Conservation (phyloP, 257 asterid genomes). For the Parsonsia alboflavescens region DNA sequence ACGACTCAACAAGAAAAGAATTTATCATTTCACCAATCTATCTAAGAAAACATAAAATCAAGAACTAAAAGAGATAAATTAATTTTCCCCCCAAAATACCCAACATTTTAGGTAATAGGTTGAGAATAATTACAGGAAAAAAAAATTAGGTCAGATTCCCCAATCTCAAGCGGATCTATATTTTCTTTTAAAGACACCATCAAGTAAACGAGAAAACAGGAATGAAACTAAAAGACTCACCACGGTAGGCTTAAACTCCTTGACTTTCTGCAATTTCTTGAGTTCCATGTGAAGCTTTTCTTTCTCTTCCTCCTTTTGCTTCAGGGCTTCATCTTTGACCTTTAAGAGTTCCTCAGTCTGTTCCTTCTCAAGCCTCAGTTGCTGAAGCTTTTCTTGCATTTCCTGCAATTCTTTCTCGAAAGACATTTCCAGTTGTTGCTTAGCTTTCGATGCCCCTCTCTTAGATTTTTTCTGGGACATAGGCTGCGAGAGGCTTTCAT, state of each 20-base stretch:
- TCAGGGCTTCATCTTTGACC: slow-evolving; percentile 53
- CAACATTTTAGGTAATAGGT: no score
- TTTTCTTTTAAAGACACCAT: not conserved
- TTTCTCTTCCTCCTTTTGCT: slow-evolving; percentile 49
- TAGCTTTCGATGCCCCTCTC: slow-evolving; percentile 52
- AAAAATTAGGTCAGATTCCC: not conserved
- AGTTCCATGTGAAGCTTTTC: slow-evolving; percentile 68
- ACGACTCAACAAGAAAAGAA: not conserved
- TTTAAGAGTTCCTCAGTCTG: slow-evolving; percentile 70
- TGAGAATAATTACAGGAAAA: not conserved
- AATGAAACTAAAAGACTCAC: slow-evolving; percentile 24
- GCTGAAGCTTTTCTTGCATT: slow-evolving; percentile 77
- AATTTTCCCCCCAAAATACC: no score
- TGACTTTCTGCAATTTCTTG: slow-evolving; percentile 80
- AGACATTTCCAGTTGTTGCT: slow-evolving; percentile 31
- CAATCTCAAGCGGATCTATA: no score
- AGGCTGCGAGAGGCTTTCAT: slow-evolving; percentile 39
- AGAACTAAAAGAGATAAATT: not conserved
- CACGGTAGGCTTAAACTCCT: slow-evolving; percentile 80
- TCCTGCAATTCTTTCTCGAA: slow-evolving; percentile 69
- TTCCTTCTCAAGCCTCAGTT: slow-evolving; percentile 65
- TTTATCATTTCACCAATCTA: not conserved
- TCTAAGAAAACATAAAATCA: not conserved
- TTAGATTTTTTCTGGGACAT: slow-evolving; percentile 43
- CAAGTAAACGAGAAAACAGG: not conserved